Evolutionary conservation across 805 yeast species (phyloP), one percentile per base, ranked within the genome.

Genomic region (Suhomyces prunicola): DNA sequence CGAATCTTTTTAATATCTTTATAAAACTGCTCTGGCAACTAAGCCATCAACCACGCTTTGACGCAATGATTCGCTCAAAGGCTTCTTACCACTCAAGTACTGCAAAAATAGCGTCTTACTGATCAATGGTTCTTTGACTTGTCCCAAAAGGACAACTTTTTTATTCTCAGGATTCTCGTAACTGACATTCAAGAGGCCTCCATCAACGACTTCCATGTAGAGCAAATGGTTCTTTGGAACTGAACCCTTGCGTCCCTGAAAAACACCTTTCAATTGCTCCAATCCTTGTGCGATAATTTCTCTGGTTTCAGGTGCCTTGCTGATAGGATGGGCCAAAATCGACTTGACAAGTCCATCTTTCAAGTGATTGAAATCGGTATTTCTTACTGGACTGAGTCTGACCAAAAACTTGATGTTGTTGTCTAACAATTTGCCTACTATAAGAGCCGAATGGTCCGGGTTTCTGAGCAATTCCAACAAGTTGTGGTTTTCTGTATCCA

Each of bases 271-370:
- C 53, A 92, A 68, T 64, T 89, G 84, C 40, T 81, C 83, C 10
- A 92, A 69, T 0, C 97, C 97, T 31, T 72, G 72, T 39, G 78
- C 71, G 6, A 75, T 70, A n/a, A 59, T 57, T 12, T 69, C 76
- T 31, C 76, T 61, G n/a, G 63, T 50, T 23, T 71, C 67, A 7
- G 19, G 26, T 19, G 31, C 29, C 58, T 84, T 84, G 50, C 86
- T 81, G 54, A 78, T 71, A 2, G 87, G 84, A 62, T 83, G 83
- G 35, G 90, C 87, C 67, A 86, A 75, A 46, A 90, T 81, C 17
- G 96, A 84, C 66, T 92, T 86, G 47, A 90, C 81, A 55, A 94
- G 81, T 0, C 98, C 98, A 65, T 94, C 98, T 58, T 88, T 82
- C 62, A 93, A 71, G 66, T 94, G 98, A 57, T 84, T 84, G 70